These are phyloP conservation scores for Hypoxylon intermedium DNA, from an alignment of 495 filamentous ascomycete genomes.

Conservation along the genomic window DNA sequence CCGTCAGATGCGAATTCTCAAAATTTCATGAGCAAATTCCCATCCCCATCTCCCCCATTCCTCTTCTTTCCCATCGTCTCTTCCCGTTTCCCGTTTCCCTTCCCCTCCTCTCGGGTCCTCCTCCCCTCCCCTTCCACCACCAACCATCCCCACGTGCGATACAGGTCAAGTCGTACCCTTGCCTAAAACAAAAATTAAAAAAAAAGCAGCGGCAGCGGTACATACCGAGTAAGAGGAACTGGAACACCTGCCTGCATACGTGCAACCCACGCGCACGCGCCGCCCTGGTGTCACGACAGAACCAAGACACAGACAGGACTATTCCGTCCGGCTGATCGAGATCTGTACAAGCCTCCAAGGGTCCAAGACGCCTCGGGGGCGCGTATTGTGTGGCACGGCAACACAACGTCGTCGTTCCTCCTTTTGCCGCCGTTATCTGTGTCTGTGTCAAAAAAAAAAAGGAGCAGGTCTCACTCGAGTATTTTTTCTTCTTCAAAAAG, in stretches of 20 bases:
- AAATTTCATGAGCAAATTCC: constrained; percentile 12
- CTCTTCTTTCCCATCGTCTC: constrained; percentile 2
- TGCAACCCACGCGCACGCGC: constrained; percentile 22
- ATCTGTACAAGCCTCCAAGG: constrained; percentile 29
- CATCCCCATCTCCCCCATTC: constrained; percentile 18
- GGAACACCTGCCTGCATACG: background rate
- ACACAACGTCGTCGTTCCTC: background rate
- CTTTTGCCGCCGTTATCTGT: constrained; percentile 3
- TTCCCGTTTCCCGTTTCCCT: background rate
- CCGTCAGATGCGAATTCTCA: constrained; percentile 24
- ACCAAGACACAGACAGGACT: background rate
- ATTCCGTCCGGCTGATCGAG: constrained; percentile 24
- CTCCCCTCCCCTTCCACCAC: background rate
- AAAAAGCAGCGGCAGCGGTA: background rate
- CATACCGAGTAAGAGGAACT: background rate
- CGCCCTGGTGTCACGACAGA: constrained; percentile 14
- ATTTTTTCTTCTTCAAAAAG: background rate
- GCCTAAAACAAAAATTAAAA: too few relatives aligned
- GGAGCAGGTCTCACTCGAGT: background rate
- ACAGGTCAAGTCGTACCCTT: background rate
- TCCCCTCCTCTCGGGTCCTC: background rate
- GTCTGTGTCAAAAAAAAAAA: background rate
- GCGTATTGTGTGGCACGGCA: background rate
- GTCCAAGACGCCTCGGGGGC: background rate
- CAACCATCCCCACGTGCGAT: constrained; percentile 3